phyloP scores from a whole-genome alignment of 2,329 filamentous ascomycete species.

The Alternaria postmessia region DNA sequence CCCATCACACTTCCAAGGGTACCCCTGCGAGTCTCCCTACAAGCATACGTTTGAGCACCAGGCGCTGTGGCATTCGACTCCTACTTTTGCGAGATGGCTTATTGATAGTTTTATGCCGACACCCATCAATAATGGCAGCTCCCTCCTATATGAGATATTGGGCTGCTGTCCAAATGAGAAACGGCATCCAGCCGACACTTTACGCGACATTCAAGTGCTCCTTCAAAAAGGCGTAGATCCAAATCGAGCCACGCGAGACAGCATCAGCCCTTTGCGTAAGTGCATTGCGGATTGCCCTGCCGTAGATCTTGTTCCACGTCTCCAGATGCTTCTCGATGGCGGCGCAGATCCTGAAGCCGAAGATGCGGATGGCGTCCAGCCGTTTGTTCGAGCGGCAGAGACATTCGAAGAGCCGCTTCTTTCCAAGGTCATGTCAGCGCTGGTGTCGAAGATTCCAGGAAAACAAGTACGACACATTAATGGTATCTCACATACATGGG shows the following conservation, averaged over 20 bases:
- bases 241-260: constrained; percentile 27
- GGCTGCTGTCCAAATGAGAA: constrained; percentile 42
- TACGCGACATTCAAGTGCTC: constrained; percentile 42
- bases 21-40: constrained; percentile 29
- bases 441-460: constrained; percentile 37
- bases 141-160: constrained; percentile 41
- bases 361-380: constrained; percentile 29
- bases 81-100: constrained; percentile 31
- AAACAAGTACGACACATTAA: constrained; percentile 18
- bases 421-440: constrained; percentile 33
- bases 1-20: constrained; percentile 28
- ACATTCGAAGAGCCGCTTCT: constrained; percentile 37
- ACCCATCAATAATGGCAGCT: constrained; percentile 23
- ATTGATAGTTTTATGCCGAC: constrained; percentile 29
- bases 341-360: constrained; percentile 43
- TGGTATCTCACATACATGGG: constrained; percentile 26
- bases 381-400: constrained; percentile 38
- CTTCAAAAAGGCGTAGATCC: constrained; percentile 39
- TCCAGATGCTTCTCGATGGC: constrained; percentile 35
- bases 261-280: constrained; percentile 32
- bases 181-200: constrained; percentile 40
- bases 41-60: constrained; percentile 43
- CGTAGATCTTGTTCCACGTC: constrained; percentile 37
- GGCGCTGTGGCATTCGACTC: constrained; percentile 44
- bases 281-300: constrained; percentile 40